Evolutionary conservation across 208 protist genomes (phyloP), one percentile per base, ranked within the genome.

Genomic region (Trypanosoma boissoni): DNA sequence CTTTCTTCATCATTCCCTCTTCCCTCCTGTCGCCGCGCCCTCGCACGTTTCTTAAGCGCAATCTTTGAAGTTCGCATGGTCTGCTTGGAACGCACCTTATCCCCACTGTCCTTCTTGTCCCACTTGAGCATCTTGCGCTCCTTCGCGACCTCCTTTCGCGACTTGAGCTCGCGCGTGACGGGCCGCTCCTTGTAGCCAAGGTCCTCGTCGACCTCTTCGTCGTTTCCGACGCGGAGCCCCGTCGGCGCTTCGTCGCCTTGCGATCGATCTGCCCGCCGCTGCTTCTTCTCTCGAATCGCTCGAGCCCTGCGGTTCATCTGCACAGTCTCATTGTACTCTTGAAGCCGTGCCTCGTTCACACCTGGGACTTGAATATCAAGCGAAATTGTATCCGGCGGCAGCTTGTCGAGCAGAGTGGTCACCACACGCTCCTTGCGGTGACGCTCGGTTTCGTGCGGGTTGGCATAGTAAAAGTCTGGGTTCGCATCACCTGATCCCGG

Each of bases 401-500:
- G 75, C 77, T 97, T 97, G 64, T 97, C 93, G 6, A 97, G 65
- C 68, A 96, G 70, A 26, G 74, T 82, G 8, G 69, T 55, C 18
- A 97, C 88, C 2, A 93, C 86, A 14, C 88, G 78, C 52, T 96
- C 88, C 75, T 90, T 93, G 29, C 86, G 68, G 59, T 96, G 90
- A 10, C 84, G 77, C 72, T 92, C 83, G 54, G 93, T 96, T 54
- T 97, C 93, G 71, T 94, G 91, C 41, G 93, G 93, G 74, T 97
- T 96, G n/a, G 91, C 91, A 43, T 83, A 86, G 78, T 88, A 96
- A 59, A 91, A 95, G 78, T 97, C 93, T 5, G 87, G 89, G 60
- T 96, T 96, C 2, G 91, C 80, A 60, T 96, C 91, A 2, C 93
- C 93, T 20, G 86, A 74, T 26, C 91, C 93, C 2, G 93, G 93